Evolutionary conservation across 495 filamentous ascomycete genomes (phyloP).

Genomic region (Penicillium atrosanguineum): DNA sequence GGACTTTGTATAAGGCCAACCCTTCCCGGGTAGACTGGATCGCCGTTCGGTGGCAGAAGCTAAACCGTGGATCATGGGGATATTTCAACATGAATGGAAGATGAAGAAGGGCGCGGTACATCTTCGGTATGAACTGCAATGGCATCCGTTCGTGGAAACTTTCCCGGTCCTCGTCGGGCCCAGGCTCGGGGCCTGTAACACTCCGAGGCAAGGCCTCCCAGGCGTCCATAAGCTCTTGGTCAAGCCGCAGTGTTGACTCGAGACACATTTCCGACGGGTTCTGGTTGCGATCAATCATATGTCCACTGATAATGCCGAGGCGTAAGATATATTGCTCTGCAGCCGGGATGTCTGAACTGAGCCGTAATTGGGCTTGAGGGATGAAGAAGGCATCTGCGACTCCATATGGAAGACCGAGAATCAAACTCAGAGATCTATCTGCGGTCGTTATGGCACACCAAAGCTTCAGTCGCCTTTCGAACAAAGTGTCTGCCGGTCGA

Average conservation of each 20-base stretch:
- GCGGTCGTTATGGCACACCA: conserved; percentile 44
- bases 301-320: conserved; percentile 39
- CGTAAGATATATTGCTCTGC: conserved; percentile 31
- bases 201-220: conserved; percentile 32
- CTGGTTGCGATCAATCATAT: conserved; percentile 53
- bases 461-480: conserved; percentile 32
- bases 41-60: conserved; percentile 39
- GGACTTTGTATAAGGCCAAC: conserved; percentile 38
- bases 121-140: conserved; percentile 46
- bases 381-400: conserved; percentile 37
- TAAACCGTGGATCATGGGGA: conserved; percentile 36
- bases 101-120: conserved; percentile 46
- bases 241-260: conserved; percentile 42
- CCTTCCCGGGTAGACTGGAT: conserved; percentile 49
- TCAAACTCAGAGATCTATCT: conserved; percentile 46
- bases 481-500: conserved; percentile 19
- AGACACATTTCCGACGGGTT: conserved; percentile 34
- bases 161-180: conserved; percentile 7
- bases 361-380: conserved; percentile 18
- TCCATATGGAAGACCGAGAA: conserved; percentile 51
- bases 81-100: conserved; percentile 56
- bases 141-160: conserved; percentile 36
- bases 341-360: conserved; percentile 15
- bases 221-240: conserved; percentile 46
- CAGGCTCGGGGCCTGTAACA: conserved; percentile 27